These are phyloP conservation scores for Lactifluus hygrophoroides DNA, from an alignment of 768 basidiomycete genomes.

Conservation along the genomic window DNA sequence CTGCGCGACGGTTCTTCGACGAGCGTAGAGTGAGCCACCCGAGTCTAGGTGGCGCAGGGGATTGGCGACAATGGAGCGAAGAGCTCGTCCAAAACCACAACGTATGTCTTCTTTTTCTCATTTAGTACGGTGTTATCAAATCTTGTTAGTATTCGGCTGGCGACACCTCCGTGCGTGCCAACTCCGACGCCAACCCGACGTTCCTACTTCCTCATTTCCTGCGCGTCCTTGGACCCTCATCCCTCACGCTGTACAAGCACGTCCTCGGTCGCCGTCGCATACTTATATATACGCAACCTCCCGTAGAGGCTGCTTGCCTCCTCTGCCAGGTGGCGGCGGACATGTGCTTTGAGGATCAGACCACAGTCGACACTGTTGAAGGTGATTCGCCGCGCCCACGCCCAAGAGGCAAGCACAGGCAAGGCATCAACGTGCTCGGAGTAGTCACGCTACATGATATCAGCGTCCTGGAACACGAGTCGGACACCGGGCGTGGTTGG, in stretches of 20 bases:
- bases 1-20: constrained; percentile 55
- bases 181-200: constrained; percentile 42
- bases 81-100: constrained; percentile 36
- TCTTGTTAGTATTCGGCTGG: not conserved
- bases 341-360: constrained; percentile 44
- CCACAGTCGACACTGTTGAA: constrained; percentile 1
- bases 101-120: not conserved
- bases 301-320: constrained; percentile 71
- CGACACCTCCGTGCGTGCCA: constrained; percentile 14
- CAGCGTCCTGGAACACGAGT: constrained; percentile 49
- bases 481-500: constrained; percentile 61
- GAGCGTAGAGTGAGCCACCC: constrained; percentile 43
- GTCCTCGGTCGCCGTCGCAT: constrained; percentile 65
- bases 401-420: constrained; percentile 35
- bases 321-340: constrained; percentile 56
- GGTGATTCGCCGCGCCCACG: constrained; percentile 8
- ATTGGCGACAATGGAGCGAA: constrained; percentile 61
- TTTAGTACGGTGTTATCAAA: not conserved
- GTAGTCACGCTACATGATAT: constrained; percentile 74
- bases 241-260: constrained; percentile 72
- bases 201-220: constrained; percentile 69
- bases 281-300: constrained; percentile 72
- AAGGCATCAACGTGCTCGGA: constrained; percentile 61
- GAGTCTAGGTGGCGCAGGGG: constrained; percentile 47
- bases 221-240: constrained; percentile 70